Evolutionary conservation across 2,329 filamentous ascomycete species (phyloP).

Genomic region (Paramyrothecium roridum): DNA sequence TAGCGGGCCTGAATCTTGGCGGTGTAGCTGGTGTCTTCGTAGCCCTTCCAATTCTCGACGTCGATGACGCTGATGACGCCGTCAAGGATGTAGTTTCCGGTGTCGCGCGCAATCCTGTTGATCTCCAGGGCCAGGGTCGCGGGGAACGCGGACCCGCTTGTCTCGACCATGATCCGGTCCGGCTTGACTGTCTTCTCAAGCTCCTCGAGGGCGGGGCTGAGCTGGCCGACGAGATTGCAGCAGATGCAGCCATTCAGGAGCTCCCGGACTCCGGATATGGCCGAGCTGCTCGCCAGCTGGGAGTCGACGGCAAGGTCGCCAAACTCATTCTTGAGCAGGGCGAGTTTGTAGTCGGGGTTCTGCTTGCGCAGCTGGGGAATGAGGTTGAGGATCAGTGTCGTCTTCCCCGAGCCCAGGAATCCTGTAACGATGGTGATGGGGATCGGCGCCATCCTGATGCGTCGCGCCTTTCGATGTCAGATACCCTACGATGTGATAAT

Average conservation of each 20-base stretch:
- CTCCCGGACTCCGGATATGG: conserved; percentile 87
- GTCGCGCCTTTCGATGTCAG: not conserved
- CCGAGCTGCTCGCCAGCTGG: conserved; percentile 76
- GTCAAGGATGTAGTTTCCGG: conserved; percentile 70
- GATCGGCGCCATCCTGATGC: conserved; percentile 59
- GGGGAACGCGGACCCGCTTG: conserved; percentile 81
- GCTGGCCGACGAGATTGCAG: conserved; percentile 94
- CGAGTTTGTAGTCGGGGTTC: conserved; percentile 76
- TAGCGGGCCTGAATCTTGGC: conserved; percentile 85
- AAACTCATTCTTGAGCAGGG: conserved; percentile 97
- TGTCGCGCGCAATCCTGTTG: conserved; percentile 72
- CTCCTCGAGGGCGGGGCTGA: conserved; percentile 75
- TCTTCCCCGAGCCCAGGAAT: conserved; percentile 95
- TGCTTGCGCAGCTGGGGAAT: conserved; percentile 80
- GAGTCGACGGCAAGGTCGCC: conserved; percentile 93
- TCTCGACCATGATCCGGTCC: conserved; percentile 92
- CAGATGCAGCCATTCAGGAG: conserved; percentile 97
- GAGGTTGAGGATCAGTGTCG: conserved; percentile 90
- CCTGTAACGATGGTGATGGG: conserved; percentile 95
- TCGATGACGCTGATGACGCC: conserved; percentile 89
- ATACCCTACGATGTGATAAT: not conserved
- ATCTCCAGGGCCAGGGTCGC: conserved; percentile 89
- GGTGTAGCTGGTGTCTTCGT: conserved; percentile 87
- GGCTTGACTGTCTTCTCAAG: conserved; percentile 59
- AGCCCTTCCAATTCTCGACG: conserved; percentile 92